Evolutionary conservation across 2,329 filamentous ascomycete genomes (phyloP), one percentile per base, ranked within the genome.

Genomic region (Xylaria sp.): DNA sequence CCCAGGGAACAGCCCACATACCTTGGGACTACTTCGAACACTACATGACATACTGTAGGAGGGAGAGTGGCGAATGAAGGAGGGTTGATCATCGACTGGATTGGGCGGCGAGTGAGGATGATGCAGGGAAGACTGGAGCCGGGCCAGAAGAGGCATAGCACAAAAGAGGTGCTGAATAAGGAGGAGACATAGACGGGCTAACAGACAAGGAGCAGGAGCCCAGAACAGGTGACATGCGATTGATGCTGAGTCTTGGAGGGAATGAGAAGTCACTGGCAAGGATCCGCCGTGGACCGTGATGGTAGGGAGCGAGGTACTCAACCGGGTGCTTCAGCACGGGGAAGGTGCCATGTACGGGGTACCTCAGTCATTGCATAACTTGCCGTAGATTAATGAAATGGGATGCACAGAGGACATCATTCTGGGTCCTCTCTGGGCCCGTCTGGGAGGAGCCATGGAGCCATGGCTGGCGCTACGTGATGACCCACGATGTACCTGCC

Each of bases 31-130:
- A 42, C 37, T 30, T 30, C 37, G 11, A 13, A 10, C 8, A 13
- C 10, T 44, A 53, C 16, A 18, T 35, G 30, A 13, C 23, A 9
- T 51, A 35, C 49, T 35, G 23, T 16, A n/a, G 47, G 4, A 53
- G 44, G 49, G 56, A 30, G 39, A 54, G 51, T 62, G 64, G 65
- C 61, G 59, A 60, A 60, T 59, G 63, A 60, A 59, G 68, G 63
- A 61, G 63, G 67, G 63, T 62, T 66, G 65, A 67, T 66, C 61
- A 63, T 62, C 59, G 46, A 63, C 60, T 65, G 62, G 65, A 65
- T 64, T 64, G 67, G 63, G 69, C 70, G 71, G 68, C 70, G 65
- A 61, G 67, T 71, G 67, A 67, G 34, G 71, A 67, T 66, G 64
- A 71, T 70, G 63, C 65, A 63, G 66, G 66, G 59, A 59, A 67